Conservation (phyloP, 2,329 filamentous ascomycete genomes). For the Colletotrichum liriopes region DNA sequence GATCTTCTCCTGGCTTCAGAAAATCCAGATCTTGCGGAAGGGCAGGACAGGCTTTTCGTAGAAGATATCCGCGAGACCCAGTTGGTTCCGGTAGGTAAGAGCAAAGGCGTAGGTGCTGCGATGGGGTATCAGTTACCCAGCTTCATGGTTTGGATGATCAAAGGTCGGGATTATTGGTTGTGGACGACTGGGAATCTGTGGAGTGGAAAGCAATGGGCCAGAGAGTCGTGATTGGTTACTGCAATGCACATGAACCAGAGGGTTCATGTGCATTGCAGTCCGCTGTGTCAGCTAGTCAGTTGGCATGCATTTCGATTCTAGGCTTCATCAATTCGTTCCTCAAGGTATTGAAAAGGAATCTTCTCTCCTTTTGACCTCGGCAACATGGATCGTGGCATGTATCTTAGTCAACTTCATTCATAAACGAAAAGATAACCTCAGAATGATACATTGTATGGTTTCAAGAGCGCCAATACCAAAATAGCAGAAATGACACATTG, state of each 20-base stretch:
- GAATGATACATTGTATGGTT: background rate
- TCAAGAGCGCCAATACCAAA: background rate
- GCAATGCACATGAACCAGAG: background rate
- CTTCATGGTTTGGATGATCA: slow-evolving; percentile 64
- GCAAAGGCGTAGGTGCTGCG: slow-evolving; percentile 60
- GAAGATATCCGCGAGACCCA: slow-evolving; percentile 63
- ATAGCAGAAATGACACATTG: background rate
- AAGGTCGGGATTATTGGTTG: slow-evolving; percentile 67
- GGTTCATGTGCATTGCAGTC: too few relatives aligned
- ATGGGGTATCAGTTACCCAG: slow-evolving; percentile 62
- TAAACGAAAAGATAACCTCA: background rate
- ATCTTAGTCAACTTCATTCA: background rate
- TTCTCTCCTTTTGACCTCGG: background rate
- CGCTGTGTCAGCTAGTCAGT: background rate
- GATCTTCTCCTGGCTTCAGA: slow-evolving; percentile 60
- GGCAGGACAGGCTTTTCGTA: slow-evolving; percentile 54
- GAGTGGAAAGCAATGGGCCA: slow-evolving; percentile 67
- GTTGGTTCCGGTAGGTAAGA: slow-evolving; percentile 63
- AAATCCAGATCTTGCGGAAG: slow-evolving; percentile 38
- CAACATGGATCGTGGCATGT: background rate
- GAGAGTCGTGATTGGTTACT: slow-evolving; percentile 52
- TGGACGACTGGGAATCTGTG: slow-evolving; percentile 64
- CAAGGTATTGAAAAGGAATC: background rate
- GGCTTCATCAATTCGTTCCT: background rate
- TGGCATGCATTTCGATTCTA: background rate